Conservation (phyloP, 805 yeast genomes). For the Suhomyces kilbournensis region DNA sequence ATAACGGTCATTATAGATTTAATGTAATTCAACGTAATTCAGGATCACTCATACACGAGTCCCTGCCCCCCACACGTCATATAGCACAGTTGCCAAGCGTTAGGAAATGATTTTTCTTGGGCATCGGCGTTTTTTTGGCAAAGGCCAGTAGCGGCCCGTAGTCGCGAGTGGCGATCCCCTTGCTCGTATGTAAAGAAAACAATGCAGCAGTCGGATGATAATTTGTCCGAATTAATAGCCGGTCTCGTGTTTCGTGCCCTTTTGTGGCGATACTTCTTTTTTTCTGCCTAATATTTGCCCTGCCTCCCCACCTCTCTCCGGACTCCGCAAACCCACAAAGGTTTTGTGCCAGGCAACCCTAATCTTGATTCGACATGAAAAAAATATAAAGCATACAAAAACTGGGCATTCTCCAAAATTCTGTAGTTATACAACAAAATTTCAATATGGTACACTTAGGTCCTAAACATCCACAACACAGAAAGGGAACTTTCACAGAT, state of each 20-base stretch:
- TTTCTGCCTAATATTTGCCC: neutral
- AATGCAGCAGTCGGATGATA: neutral
- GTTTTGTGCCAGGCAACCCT: neutral
- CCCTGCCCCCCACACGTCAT: neutral
- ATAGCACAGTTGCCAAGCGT: neutral
- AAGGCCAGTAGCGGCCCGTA: neutral
- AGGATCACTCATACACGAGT: neutral
- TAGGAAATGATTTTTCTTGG: neutral
- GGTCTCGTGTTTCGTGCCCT: neutral
- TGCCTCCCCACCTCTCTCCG: neutral
- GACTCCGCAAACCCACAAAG: neutral
- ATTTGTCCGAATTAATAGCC: neutral
- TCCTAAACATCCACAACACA: slow-evolving; percentile 77
- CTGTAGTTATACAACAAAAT: neutral
- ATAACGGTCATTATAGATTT: neutral
- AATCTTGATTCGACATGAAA: neutral
- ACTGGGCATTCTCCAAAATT: neutral
- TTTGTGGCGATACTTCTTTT: neutral
- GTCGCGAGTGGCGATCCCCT: neutral
- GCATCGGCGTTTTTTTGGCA: neutral
- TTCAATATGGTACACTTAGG: slow-evolving; percentile 74
- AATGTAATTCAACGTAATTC: neutral
- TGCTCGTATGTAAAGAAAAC: neutral
- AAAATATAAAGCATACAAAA: neutral
- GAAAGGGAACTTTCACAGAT: slow-evolving; percentile 61